Evolutionary conservation across 192 early-diverging fungal species (phyloP).

Genomic region (Umbelopsis sp.): DNA sequence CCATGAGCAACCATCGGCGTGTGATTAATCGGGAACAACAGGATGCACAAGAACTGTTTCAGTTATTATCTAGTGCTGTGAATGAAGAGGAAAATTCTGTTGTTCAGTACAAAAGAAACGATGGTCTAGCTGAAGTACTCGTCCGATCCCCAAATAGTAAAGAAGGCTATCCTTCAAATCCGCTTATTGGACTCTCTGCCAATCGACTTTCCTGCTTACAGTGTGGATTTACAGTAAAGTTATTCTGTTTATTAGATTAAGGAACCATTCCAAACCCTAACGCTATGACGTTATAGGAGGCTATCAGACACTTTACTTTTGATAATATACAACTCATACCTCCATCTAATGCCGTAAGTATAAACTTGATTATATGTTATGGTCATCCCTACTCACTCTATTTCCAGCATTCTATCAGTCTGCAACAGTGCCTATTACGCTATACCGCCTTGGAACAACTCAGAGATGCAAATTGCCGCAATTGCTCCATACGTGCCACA

Average conservation of each 20-base stretch:
- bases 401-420: slow-evolving; percentile 42
- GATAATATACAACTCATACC: slow-evolving; percentile 76
- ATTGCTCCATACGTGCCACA: slow-evolving; percentile 61
- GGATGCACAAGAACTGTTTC: slow-evolving; percentile 90
- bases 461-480: slow-evolving; percentile 65
- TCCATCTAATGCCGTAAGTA: slow-evolving; percentile 45
- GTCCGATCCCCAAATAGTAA: background rate
- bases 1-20: slow-evolving; percentile 54
- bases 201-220: slow-evolving; percentile 74
- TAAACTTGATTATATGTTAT: background rate
- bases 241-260: slow-evolving; percentile 16
- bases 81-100: slow-evolving; percentile 57
- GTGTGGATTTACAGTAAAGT: slow-evolving; percentile 72
- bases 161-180: slow-evolving; percentile 42
- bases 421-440: slow-evolving; percentile 55
- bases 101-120: background rate
- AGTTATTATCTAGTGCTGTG: slow-evolving; percentile 73
- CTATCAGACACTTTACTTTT: slow-evolving; percentile 79
- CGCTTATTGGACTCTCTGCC: slow-evolving; percentile 78
- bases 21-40: slow-evolving; percentile 75
- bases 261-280: background rate
- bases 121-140: background rate
- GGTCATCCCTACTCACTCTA: background rate
- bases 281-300: slow-evolving; percentile 45
- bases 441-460: slow-evolving; percentile 65